Percentiles rank a stretch among this genome's conserved stretches.
phyloP scores from a whole-genome alignment of 148 eudicot species.

The Chenopodium album region DNA sequence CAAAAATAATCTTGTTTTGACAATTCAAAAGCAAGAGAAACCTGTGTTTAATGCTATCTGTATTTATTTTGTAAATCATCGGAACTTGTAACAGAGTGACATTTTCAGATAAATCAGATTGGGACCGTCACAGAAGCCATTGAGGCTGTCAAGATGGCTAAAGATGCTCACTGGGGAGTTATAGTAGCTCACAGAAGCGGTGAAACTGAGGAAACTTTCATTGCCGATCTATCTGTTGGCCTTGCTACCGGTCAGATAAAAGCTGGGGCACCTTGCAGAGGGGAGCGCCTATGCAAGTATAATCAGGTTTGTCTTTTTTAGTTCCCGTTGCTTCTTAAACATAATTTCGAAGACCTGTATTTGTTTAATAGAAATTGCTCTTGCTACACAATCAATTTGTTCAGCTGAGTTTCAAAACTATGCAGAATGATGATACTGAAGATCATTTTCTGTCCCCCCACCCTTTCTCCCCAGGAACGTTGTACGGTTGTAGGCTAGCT shows the following conservation, averaged over 20 bases:
- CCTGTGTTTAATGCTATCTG: background rate
- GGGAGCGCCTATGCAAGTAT: constrained; percentile 91
- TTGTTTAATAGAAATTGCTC: background rate
- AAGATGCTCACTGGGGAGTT: constrained; percentile 88
- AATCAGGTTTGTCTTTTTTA: constrained; percentile 66
- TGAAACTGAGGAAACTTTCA: constrained; percentile 90
- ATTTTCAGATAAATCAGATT: constrained; percentile 70
- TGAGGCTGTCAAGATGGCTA: constrained; percentile 93
- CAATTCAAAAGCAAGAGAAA: background rate
- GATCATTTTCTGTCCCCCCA: too few relatives aligned
- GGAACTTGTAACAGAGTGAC: constrained; percentile 1
- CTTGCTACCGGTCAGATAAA: constrained; percentile 85
- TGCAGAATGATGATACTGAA: too few relatives aligned
- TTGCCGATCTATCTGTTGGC: constrained; percentile 90
- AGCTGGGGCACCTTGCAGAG: constrained; percentile 98
- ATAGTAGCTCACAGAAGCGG: constrained; percentile 83
- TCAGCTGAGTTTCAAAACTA: too few relatives aligned
- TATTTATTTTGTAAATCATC: background rate
- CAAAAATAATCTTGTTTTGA: background rate
- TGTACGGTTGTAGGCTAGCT: background rate
- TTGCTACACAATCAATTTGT: too few relatives aligned
- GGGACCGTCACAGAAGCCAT: constrained; percentile 92
- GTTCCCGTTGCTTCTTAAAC: background rate
- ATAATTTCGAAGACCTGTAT: background rate
- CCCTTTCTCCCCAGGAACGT: too few relatives aligned